Percentiles rank a stretch among this genome's conserved stretches.
phyloP scores from a whole-genome alignment of 345 rosid species.

The Syzygium oleosum region DNA sequence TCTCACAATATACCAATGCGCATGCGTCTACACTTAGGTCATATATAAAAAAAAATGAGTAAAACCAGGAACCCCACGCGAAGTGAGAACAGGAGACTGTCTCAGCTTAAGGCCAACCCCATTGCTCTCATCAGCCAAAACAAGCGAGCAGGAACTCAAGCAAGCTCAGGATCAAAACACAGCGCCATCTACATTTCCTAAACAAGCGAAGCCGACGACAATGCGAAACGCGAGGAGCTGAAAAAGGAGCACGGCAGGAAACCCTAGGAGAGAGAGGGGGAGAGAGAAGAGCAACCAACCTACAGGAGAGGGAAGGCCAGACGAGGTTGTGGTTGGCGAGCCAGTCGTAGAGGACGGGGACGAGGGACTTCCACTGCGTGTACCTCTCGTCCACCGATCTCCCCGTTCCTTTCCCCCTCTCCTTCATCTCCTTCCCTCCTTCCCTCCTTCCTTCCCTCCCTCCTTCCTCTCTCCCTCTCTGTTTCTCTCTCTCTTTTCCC shows the following conservation, averaged over 20 bases:
- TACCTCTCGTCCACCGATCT: constrained; percentile 17
- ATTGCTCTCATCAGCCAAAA: background rate
- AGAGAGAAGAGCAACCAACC: constrained; percentile 10
- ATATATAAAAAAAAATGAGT: too few relatives aligned
- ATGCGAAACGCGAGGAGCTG: background rate
- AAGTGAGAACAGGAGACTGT: background rate
- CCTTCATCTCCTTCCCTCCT: background rate
- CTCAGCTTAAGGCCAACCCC: background rate
- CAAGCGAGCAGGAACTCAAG: background rate
- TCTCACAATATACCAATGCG: background rate
- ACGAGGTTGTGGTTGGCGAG: constrained; percentile 25
- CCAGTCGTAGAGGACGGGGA: constrained; percentile 19
- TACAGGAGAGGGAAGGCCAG: constrained; percentile 36
- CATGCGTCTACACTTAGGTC: background rate
- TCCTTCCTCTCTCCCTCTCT: background rate
- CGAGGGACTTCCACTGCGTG: constrained; percentile 14
- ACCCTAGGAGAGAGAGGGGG: constrained; percentile 2
- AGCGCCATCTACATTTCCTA: background rate
- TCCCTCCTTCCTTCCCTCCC: background rate
- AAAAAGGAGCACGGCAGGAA: background rate
- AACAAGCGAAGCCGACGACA: background rate
- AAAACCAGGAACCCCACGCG: background rate
- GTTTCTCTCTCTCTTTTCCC: background rate
- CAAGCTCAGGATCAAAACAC: background rate
- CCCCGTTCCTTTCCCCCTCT: constrained; percentile 2